A percentile compares a stretch with the other conserved stretches of the same genome.
Conservation (phyloP, 805 yeast species). For the Saccharomycopsis fibuligera region DNA sequence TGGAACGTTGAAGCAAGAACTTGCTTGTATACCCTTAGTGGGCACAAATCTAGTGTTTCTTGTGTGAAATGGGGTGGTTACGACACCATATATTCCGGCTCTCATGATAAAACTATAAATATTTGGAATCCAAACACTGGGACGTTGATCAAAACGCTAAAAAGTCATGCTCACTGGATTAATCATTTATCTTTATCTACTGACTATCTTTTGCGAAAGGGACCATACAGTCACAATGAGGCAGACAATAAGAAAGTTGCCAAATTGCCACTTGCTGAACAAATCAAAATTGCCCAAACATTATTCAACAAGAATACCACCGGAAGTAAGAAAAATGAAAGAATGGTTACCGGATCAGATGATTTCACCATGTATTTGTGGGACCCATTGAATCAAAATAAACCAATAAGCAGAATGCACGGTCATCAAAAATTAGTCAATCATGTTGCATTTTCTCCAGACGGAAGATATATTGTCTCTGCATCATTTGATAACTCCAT, state of each 20-base stretch:
- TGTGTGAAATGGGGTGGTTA: slow-evolving; percentile 98
- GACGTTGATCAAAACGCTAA: slow-evolving; percentile 67
- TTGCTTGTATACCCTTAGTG: slow-evolving; percentile 66
- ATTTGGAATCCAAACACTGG: slow-evolving; percentile 86
- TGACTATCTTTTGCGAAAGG: slow-evolving; percentile 79
- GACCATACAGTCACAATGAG: slow-evolving; percentile 45
- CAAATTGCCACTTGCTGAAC: slow-evolving; percentile 42
- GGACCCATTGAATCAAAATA: slow-evolving; percentile 78
- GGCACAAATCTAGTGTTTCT: slow-evolving; percentile 84
- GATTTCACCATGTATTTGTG: slow-evolving; percentile 97
- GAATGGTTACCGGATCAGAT: slow-evolving; percentile 91
- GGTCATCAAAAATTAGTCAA: slow-evolving; percentile 97
- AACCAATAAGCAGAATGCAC: slow-evolving; percentile 90
- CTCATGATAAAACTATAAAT: slow-evolving; percentile 90
- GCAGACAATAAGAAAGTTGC: slow-evolving; percentile 25
- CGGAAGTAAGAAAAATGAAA: slow-evolving; percentile 39
- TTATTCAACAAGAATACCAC: slow-evolving; percentile 53
- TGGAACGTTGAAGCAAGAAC: slow-evolving; percentile 80
- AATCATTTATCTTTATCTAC: slow-evolving; percentile 90
- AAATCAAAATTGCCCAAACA: slow-evolving; percentile 50
- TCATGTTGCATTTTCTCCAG: slow-evolving; percentile 94
- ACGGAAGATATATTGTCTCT: slow-evolving; percentile 83
- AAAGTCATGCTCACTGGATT: slow-evolving; percentile 96
- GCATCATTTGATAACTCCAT: slow-evolving; percentile 94
- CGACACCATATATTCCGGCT: slow-evolving; percentile 76